Evolutionary conservation across 345 rosid species (phyloP), one percentile per base, ranked within the genome.

Genomic region (Nasturtium officinale): DNA sequence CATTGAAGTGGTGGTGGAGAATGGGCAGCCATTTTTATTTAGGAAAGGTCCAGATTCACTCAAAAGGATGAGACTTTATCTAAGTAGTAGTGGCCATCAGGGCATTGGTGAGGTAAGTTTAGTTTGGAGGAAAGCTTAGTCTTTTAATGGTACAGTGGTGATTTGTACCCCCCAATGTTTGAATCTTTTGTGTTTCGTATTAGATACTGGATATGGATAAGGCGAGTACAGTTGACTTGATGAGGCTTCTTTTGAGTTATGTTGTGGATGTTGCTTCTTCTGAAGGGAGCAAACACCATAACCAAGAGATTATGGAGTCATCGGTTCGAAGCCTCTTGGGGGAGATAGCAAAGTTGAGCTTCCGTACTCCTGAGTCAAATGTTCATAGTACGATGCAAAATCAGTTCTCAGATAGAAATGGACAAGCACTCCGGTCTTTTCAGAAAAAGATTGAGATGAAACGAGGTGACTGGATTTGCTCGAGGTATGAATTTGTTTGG

Each of bases 381-480:
- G 65, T 48, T 72, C 65, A 69, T 57, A 79, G 73, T 7, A 56
- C 78, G 0, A 63, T 65, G 17, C 82, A 81, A 61, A 80, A 75
- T 72, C 85, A 80, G 74, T 78, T 67, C 50, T 55, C 69, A 17
- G 84, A 83, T 64, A 61, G 78, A 80, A 40, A 79, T 85, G 75
- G 69, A n/a, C 85, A 82, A 79, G 43, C 56, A 10, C 61, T 78
- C 2, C 78, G 87, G 73, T 72, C 88, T 8, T 71, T 43, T 47
- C 82, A 83, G 43, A 83, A 80, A 47, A 78, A 76, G 16, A 46
- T 83, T 77, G 92, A 90, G 83, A 87, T 90, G 96, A 95, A 86
- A 87, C 87, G 83, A 61, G 99, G 99, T 37, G 99, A 95, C 75
- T 95, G 99, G 99, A 80, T 84, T 54, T 95, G 99, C 74, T 69